Conservation (phyloP, 192 early-diverging fungal species). For the Podila epigama region DNA sequence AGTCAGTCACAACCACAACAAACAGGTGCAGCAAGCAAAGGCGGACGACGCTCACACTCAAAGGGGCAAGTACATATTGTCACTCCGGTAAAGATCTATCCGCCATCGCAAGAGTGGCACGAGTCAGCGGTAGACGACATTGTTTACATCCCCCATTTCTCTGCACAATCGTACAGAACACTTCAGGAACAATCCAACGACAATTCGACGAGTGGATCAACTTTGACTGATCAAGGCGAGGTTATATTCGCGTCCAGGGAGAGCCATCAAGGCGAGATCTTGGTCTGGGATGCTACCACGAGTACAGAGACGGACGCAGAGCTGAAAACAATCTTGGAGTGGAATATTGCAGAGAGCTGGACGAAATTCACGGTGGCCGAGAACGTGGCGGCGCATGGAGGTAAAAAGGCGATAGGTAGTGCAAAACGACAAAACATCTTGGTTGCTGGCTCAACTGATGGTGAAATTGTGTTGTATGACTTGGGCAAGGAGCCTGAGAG, state of each 20-base stretch:
- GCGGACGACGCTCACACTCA: not conserved
- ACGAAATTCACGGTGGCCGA: constrained; percentile 34
- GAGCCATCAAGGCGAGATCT: constrained; percentile 51
- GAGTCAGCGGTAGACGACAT: constrained; percentile 60
- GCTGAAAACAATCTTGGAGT: constrained; percentile 45
- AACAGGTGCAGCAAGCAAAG: not conserved
- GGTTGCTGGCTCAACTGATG: constrained; percentile 35
- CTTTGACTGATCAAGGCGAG: not conserved
- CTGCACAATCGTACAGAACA: constrained; percentile 16
- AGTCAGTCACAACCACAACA: too few relatives aligned
- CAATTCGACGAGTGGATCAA: not conserved
- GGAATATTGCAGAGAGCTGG: constrained; percentile 49
- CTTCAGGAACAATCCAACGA: constrained; percentile 7
- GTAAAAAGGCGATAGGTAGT: not conserved
- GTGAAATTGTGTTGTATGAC: constrained; percentile 25
- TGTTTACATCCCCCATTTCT: constrained; percentile 40
- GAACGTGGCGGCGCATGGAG: constrained; percentile 11
- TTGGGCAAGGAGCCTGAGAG: constrained; percentile 5
- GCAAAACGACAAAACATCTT: constrained; percentile 17
- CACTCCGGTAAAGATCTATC: constrained; percentile 36
- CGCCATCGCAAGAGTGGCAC: constrained; percentile 56
- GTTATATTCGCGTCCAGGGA: constrained; percentile 52
- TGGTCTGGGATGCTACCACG: constrained; percentile 54
- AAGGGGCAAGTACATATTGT: not conserved
- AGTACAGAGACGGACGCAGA: constrained; percentile 51